Percentiles rank a stretch among this genome's conserved stretches.
phyloP scores from a whole-genome alignment of 805 yeast species.

The Saturnispora silvae region DNA sequence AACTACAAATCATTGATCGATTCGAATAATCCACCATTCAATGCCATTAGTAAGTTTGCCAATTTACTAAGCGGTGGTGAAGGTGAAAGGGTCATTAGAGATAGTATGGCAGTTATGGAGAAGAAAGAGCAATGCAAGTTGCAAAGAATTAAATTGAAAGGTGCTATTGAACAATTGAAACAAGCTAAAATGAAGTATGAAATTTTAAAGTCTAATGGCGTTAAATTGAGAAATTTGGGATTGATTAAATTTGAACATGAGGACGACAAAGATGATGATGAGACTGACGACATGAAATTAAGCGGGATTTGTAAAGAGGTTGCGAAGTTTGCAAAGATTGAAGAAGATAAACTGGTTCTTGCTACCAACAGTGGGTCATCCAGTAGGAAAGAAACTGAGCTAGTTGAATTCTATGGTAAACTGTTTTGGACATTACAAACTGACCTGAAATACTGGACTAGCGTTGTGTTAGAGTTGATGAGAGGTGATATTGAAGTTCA shows the following conservation, averaged over 20 bases:
- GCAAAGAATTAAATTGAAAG: conserved; percentile 60
- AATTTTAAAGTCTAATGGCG: conserved; percentile 66
- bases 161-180: conserved; percentile 61
- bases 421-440: conserved; percentile 77
- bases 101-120: conserved; percentile 6
- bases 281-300: conserved; percentile 28
- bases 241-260: conserved; percentile 5
- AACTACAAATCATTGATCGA: conserved; percentile 67
- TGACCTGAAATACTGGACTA: conserved; percentile 60
- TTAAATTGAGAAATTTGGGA: conserved; percentile 54
- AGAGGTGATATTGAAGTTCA: conserved; percentile 8
- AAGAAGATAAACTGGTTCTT: conserved; percentile 10
- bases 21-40: conserved; percentile 65
- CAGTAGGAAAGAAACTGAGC: conserved; percentile 34
- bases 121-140: conserved; percentile 37
- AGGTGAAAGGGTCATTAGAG: conserved; percentile 33
- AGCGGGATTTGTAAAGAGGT: conserved; percentile 64
- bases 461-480: conserved; percentile 26
- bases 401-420: conserved; percentile 64
- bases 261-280: conserved; percentile 24
- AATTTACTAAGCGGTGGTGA: conserved; percentile 53
- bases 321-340: conserved; percentile 26
- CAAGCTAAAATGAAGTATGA: conserved; percentile 72
- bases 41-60: conserved; percentile 68
- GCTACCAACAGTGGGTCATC: conserved; percentile 8